Conservation (phyloP, 805 yeast genomes). For the Metschnikowia cubensis region DNA sequence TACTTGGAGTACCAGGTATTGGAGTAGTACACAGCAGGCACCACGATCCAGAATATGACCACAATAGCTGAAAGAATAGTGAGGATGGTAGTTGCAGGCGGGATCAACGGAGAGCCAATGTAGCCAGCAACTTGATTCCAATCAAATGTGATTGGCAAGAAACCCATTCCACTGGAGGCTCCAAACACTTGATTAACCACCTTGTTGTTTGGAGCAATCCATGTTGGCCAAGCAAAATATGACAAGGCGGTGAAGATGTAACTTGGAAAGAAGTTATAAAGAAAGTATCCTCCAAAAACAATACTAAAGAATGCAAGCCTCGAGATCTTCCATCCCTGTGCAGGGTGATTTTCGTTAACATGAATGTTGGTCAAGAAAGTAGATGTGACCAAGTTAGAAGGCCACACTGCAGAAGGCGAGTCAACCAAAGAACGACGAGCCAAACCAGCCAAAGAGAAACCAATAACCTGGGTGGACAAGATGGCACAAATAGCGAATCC, state of each 20-base stretch:
- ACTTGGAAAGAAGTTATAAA: slow-evolving; percentile 19
- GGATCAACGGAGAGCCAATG: slow-evolving; percentile 60
- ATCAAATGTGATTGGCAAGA: slow-evolving; percentile 64
- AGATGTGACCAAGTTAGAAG: slow-evolving; percentile 55
- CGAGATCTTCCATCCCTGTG: slow-evolving; percentile 57
- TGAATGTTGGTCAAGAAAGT: slow-evolving; percentile 53
- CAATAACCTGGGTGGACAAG: slow-evolving; percentile 58
- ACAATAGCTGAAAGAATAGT: slow-evolving; percentile 36
- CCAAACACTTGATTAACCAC: slow-evolving; percentile 67
- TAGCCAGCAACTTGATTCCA: slow-evolving; percentile 60
- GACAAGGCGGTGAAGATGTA: slow-evolving; percentile 57
- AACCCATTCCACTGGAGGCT: slow-evolving; percentile 54
- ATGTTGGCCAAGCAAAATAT: slow-evolving; percentile 58
- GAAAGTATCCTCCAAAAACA: slow-evolving; percentile 9
- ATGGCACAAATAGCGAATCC: slow-evolving; percentile 54
- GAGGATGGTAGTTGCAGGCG: slow-evolving; percentile 53
- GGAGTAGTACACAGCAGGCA: slow-evolving; percentile 51
- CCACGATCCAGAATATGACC: slow-evolving; percentile 45
- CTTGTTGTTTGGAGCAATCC: slow-evolving; percentile 61
- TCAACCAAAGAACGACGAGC: slow-evolving; percentile 55
- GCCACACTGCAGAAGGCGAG: slow-evolving; percentile 71
- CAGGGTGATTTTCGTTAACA: slow-evolving; percentile 47
- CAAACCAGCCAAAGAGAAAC: slow-evolving; percentile 66
- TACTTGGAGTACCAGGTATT: slow-evolving; percentile 58
- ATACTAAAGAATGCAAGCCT: slow-evolving; percentile 17